These are phyloP conservation scores for Cercospora brassicicola DNA, from an alignment of 2,329 filamentous ascomycete species.

Conservation along the genomic window DNA sequence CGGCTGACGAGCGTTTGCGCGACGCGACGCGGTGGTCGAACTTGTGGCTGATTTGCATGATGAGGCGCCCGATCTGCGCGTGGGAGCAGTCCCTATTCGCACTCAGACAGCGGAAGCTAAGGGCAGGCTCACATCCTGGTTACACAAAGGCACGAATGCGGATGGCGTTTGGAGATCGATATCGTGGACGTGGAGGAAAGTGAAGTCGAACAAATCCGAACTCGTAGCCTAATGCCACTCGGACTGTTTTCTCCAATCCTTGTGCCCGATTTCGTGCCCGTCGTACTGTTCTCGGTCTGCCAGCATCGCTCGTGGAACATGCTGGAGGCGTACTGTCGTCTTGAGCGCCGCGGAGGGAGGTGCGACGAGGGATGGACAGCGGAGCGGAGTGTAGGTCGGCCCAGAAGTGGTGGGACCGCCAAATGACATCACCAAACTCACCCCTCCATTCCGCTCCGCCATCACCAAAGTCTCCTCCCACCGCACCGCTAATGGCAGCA, in stretches of 20 bases:
- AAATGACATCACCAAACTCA: background rate
- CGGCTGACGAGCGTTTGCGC: background rate
- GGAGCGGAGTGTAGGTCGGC: background rate
- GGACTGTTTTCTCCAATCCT: background rate
- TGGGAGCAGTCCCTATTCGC: constrained; percentile 4
- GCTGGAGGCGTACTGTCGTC: background rate
- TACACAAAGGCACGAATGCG: background rate
- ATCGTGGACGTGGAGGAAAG: background rate
- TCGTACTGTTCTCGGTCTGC: background rate
- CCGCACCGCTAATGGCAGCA: background rate
- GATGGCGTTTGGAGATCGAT: background rate
- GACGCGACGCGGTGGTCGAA: background rate
- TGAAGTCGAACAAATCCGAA: background rate
- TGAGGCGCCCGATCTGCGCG: constrained; percentile 8
- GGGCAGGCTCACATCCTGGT: constrained; percentile 11
- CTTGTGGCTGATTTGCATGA: background rate
- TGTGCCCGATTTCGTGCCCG: background rate
- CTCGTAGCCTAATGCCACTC: background rate
- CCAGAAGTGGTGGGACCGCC: background rate
- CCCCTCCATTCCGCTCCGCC: background rate
- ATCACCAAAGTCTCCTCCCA: background rate
- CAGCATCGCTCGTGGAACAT: background rate
- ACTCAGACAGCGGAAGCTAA: constrained; percentile 3
- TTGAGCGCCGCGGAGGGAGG: background rate
- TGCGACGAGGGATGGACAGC: background rate